Base-by-base conservation (phyloP, 176 grass and related monocot species). In the Juncus effusus region DNA sequence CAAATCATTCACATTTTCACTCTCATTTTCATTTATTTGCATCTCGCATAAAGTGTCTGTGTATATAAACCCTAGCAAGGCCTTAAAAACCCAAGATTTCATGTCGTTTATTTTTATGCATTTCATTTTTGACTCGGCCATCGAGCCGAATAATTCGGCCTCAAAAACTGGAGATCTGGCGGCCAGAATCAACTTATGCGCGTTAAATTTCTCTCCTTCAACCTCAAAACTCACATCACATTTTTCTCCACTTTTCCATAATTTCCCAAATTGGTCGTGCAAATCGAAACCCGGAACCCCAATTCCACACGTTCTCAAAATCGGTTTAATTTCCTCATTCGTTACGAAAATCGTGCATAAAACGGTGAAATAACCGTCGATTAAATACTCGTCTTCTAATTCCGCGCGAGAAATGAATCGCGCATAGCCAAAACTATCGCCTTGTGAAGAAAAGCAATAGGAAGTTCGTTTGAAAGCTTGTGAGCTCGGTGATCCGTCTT, bases 11-110 rank as follows among this genome's bases (percentile, higher is more conserved):
- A 68, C 40, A 10, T 59, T 75, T 36, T 36, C 40, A 3, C 15
- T 6, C 40, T 49, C 58, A 6, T 6, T 52, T n/a, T 74, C 44
- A n/a, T 14, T 38, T 0, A 36, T 10, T 10, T 40, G 37, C 14
- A 66, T 2, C 7, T 36, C 44, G 0, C 56, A 70, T 44, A 84
- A 68, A 7, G 13, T 37, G 40, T 92, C 84, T 0, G 80, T 84
- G 51, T 87, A 87, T 40, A 87, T 66, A 63, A 81, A 91, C 49
- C 76, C 42, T 2, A 87, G 71, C 69, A 92, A 16, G 61, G 72
- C 66, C 35, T 35, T 70, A 51, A 92, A 92, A 0, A 61, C 64
- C 8, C 62, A 6, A 0, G 81, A 28, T 42, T 42, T 3, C 0
- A 88, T 69, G 4, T 70, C 73, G 0, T 35, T 38, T 3, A 85